Evolutionary conservation across 371 early-diverging fungal species (phyloP).

Genomic region (Mortierella sp.): DNA sequence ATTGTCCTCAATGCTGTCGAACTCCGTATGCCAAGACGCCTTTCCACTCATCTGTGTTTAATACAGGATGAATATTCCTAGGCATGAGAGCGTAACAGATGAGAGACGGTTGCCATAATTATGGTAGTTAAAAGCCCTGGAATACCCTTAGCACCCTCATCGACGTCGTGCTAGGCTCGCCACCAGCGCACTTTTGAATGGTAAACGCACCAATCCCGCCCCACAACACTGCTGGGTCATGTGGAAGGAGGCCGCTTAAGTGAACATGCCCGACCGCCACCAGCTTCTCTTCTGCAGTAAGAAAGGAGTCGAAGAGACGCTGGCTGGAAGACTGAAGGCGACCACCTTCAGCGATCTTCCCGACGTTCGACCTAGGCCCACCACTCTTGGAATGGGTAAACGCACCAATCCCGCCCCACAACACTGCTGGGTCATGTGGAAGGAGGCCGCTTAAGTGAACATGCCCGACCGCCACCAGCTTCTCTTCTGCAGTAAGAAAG

Average conservation of each 20-base stretch:
- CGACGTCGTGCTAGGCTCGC: no score
- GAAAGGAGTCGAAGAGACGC: slow-evolving; percentile 1
- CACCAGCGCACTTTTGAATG: no score
- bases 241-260: slow-evolving; percentile 8
- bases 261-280: slow-evolving; percentile 17
- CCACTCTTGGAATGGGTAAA: slow-evolving; percentile 3
- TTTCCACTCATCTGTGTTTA: no score
- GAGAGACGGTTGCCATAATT: no score
- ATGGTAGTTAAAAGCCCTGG: no score
- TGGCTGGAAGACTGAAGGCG: neutral
- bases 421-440: slow-evolving; percentile 10
- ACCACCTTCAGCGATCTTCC: no score
- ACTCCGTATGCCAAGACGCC: slow-evolving; percentile 9
- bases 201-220: slow-evolving; percentile 5
- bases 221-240: slow-evolving; percentile 11
- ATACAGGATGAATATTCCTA: no score
- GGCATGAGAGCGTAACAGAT: no score
- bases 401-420: slow-evolving; percentile 6
- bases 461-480: slow-evolving; percentile 15
- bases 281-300: slow-evolving; percentile 12
- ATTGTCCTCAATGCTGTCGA: slow-evolving; percentile 17
- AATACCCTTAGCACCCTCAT: no score
- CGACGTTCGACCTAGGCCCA: no score
- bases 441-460: slow-evolving; percentile 8
- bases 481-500: slow-evolving; percentile 12